phyloP scores from a whole-genome alignment of 371 early-diverging fungal genomes.

The Syncephalastrum contaminatum region DNA sequence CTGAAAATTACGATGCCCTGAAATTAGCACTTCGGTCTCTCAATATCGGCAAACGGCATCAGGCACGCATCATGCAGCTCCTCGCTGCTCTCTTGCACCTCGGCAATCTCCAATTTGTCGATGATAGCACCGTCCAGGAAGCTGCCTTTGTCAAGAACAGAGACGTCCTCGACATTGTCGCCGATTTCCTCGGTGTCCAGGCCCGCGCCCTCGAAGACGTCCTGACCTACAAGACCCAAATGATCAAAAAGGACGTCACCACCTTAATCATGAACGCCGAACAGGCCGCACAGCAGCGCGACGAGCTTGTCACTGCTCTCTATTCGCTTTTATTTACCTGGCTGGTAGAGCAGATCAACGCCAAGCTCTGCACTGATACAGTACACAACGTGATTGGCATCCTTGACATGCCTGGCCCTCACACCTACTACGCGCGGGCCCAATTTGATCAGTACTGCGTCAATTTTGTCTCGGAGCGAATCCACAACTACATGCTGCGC shows the following conservation, averaged over 20 bases:
- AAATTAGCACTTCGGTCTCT: conserved; percentile 71
- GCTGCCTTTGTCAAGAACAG: conserved; percentile 71
- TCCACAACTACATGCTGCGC: conserved; percentile 68
- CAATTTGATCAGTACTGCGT: conserved; percentile 74
- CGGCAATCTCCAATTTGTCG: conserved; percentile 80
- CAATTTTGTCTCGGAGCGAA: conserved; percentile 86
- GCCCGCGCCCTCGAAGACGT: conserved; percentile 75
- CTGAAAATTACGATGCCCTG: conserved; percentile 59
- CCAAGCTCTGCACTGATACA: conserved; percentile 66
- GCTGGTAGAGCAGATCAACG: conserved; percentile 88
- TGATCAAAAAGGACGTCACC: conserved; percentile 79
- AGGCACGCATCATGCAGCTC: conserved; percentile 81
- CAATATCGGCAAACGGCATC: conserved; percentile 76
- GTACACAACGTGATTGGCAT: conserved; percentile 73
- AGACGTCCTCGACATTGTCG: conserved; percentile 71
- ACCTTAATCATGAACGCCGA: conserved; percentile 80
- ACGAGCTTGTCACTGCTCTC: conserved; percentile 72
- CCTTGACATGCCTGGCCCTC: conserved; percentile 67
- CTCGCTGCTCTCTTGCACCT: conserved; percentile 85
- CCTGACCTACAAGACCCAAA: conserved; percentile 80
- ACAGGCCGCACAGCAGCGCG: conserved; percentile 74
- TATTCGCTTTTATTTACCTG: conserved; percentile 86
- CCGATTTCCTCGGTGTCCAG: conserved; percentile 86
- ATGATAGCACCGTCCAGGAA: conserved; percentile 54
- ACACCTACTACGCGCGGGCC: conserved; percentile 29